A percentile compares a stretch with the other conserved stretches of the same genome.
Conservation (phyloP, 140 eudicot species). For the Cichorium intybus region DNA sequence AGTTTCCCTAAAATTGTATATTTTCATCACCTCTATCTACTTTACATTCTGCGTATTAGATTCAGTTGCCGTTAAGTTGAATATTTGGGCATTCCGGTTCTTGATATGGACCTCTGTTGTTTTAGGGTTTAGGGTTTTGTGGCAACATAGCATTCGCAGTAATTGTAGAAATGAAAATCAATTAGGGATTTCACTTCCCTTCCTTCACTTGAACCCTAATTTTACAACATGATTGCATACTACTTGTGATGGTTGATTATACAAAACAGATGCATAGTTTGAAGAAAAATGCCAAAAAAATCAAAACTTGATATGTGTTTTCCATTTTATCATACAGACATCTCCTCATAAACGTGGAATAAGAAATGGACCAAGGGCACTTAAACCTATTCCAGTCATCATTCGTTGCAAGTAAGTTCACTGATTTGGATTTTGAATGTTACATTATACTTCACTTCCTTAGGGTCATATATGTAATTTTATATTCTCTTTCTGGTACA, state of each 20-base stretch:
- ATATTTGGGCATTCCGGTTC: neutral
- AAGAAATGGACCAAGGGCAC: conserved; percentile 88
- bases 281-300: neutral
- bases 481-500: neutral
- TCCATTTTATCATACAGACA: conserved; percentile 38
- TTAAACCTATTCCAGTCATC: conserved; percentile 84
- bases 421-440: neutral
- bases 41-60: neutral
- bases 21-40: neutral
- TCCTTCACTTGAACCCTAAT: neutral
- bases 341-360: conserved; percentile 76
- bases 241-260: neutral
- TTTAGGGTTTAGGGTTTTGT: neutral
- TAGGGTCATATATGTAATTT: too few relatives aligned
- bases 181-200: neutral
- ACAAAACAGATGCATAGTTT: neutral
- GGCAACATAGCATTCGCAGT: neutral
- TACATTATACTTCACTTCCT: neutral
- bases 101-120: neutral
- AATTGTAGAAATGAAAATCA: neutral
- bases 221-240: neutral
- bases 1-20: neutral
- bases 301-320: neutral
- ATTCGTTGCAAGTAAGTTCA: conserved; percentile 76
- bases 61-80: neutral